These are phyloP conservation scores for Bassia scoparia DNA, from an alignment of 148 eudicot genomes.

Conservation along the genomic window DNA sequence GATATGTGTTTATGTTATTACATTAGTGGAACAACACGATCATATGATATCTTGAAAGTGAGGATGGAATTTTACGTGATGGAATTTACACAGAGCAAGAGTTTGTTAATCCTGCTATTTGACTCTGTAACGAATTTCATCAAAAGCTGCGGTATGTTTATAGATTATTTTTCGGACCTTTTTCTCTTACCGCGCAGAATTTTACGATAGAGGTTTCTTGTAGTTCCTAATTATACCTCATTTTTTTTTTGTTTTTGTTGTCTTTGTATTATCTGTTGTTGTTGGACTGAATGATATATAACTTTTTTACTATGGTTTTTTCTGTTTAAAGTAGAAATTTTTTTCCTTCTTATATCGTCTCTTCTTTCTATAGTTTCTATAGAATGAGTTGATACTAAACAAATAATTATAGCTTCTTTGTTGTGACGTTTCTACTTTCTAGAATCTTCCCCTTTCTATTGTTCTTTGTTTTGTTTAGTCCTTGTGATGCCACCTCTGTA, in stretches of 20 bases:
- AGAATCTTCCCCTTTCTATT: background rate
- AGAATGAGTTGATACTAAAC: too few relatives aligned
- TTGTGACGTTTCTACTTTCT: too few relatives aligned
- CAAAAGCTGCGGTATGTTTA: background rate
- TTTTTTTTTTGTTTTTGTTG: background rate
- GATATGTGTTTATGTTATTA: background rate
- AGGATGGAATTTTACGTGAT: background rate
- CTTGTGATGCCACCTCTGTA: conserved; percentile 7
- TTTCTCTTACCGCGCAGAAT: background rate
- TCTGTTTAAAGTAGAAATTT: background rate
- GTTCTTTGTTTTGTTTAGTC: background rate
- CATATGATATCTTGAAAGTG: conserved; percentile 7
- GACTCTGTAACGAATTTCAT: background rate
- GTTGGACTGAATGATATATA: background rate
- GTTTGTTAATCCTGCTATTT: background rate
- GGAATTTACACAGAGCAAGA: background rate
- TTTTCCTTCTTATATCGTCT: too few relatives aligned
- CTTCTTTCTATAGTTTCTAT: too few relatives aligned
- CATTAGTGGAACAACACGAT: background rate
- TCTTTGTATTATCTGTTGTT: background rate
- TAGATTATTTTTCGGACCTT: too few relatives aligned
- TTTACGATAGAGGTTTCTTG: background rate
- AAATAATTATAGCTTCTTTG: too few relatives aligned
- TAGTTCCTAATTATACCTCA: too few relatives aligned
- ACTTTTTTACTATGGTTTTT: background rate